Conservation (phyloP, 2,329 filamentous ascomycete genomes). For the Aureobasidium sp. region DNA sequence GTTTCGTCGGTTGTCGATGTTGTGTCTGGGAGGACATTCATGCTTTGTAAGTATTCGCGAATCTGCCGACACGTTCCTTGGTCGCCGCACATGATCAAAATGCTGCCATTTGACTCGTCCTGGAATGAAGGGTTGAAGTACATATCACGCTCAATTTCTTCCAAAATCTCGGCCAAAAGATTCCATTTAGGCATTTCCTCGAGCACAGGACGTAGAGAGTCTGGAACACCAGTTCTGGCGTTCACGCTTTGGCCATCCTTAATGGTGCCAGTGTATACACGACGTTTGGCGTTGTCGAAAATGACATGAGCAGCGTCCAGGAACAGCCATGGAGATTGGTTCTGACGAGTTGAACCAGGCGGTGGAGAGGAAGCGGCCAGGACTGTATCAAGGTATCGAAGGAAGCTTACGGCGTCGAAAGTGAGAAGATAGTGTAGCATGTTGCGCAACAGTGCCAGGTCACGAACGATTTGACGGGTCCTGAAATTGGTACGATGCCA, state of each 20-base stretch:
- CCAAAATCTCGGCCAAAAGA: conserved; percentile 78
- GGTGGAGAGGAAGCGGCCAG: conserved; percentile 83
- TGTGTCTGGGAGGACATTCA: conserved; percentile 60
- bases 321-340: conserved; percentile 92
- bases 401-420: conserved; percentile 84
- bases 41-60: conserved; percentile 83
- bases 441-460: conserved; percentile 73
- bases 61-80: conserved; percentile 79
- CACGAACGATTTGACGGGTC: conserved; percentile 88
- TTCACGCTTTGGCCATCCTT: conserved; percentile 49
- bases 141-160: conserved; percentile 86
- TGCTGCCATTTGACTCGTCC: conserved; percentile 84
- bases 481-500: conserved; percentile 97
- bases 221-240: conserved; percentile 43
- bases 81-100: conserved; percentile 92
- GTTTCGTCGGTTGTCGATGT: conserved; percentile 37
- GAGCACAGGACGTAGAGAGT: conserved; percentile 70
- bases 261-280: conserved; percentile 75
- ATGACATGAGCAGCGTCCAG: conserved; percentile 91
- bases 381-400: conserved; percentile 90
- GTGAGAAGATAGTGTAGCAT: conserved; percentile 76
- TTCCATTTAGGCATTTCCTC: conserved; percentile 96
- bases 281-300: conserved; percentile 79
- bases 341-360: conserved; percentile 78
- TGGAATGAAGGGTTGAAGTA: conserved; percentile 71